Evolutionary conservation across 78 protist species (phyloP).

Genomic region (Guillardia theta): DNA sequence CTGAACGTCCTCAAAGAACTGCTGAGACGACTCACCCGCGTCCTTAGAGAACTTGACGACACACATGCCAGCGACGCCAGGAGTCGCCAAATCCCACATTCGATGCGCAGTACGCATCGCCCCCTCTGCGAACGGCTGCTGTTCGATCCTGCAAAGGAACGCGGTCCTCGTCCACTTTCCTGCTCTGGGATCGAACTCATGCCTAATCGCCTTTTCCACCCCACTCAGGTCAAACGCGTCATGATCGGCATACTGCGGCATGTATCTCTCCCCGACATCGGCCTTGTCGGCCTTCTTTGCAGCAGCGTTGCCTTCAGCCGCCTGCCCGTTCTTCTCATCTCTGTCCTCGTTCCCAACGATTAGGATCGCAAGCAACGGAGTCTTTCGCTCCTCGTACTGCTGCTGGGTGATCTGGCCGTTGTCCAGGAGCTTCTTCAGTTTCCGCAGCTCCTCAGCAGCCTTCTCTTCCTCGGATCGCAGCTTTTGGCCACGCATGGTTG

Average conservation of each 20-base stretch:
- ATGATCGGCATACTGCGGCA: neutral
- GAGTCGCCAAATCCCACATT: neutral
- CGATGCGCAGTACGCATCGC: neutral
- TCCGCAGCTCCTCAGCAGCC: neutral
- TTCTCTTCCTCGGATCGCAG: neutral
- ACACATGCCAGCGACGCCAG: neutral
- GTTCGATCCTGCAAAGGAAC: neutral
- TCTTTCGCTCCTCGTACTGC: neutral
- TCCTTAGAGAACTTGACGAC: slow-evolving; percentile 14
- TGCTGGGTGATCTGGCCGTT: neutral
- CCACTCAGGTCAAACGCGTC: neutral
- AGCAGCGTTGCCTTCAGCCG: neutral
- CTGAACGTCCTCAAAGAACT: slow-evolving; percentile 3
- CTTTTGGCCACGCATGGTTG: neutral
- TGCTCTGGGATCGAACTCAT: neutral
- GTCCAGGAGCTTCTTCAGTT: neutral
- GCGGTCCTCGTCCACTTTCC: neutral
- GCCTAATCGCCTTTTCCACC: neutral
- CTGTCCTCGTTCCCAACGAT: neutral
- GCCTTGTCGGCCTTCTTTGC: neutral
- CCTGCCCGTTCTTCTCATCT: too few species aligned
- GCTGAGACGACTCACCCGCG: neutral
- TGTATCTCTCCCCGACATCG: neutral
- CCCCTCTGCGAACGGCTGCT: slow-evolving; percentile 21
- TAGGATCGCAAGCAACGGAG: neutral